Evolutionary conservation across 805 yeast genomes (phyloP), one percentile per base, ranked within the genome.

Genomic region (Peterozyma toletana): DNA sequence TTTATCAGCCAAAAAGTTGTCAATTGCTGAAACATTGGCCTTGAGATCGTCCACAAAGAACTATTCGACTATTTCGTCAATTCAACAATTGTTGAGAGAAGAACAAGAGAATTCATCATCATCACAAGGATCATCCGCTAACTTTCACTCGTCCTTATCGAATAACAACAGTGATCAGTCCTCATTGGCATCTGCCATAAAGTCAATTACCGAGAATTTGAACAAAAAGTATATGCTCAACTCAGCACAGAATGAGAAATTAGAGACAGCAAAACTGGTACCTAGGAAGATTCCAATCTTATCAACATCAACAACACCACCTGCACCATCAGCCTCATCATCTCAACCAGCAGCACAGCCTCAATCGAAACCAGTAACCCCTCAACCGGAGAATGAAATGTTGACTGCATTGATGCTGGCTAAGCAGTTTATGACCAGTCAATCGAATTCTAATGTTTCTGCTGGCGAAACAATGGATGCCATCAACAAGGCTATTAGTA

Each of bases 1-100:
- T 11, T 18, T 13, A 37, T 11, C 39, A 6, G 7, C 39, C 9
- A 37, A 17, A 7, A 29, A 68, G 1, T 54, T 77, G 29, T 73
- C 83, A 1, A 77, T 78, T 40, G 83, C 84, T 0, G 81, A 78
- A 50, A 75, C 83, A 2, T 58, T 78, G 49, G 84, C 84, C 0
- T 51, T 75, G 42, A 58, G 82, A 35, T 66, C 75, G 3, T 62
- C 68, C 9, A 70, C 73, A 73, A 55, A 58, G 1, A 63, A 63
- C 43, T 61, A 61, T 43, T 54, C 64, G 0, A 42, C 59, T 9
- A 56, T 60, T 14, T 58, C 54, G 29, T 51, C 63, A 0, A 29
- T 43, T 9, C 38, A 44, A 9, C 46, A 39, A 36, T 41, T 30
- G 17, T 30, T 35, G 27, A 33, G 17, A 35, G 27, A 21, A 21